Evolutionary conservation across 1,139 yeast species (phyloP).

Genomic region (Kurtzmaniella natalensis): DNA sequence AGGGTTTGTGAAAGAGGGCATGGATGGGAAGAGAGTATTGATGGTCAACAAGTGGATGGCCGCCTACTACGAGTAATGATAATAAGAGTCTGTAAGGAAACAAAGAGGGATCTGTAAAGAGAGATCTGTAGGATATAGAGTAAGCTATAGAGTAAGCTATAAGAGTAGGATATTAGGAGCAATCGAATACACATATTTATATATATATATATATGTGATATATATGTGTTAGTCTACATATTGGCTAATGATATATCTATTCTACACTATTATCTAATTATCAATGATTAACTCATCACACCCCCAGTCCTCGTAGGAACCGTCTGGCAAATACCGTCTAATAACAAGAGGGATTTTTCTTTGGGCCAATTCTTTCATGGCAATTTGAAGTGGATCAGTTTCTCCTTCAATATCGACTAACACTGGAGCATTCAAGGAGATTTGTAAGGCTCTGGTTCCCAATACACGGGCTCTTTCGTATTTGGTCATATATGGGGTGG

Average conservation of each 20-base stretch:
- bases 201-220: too few species aligned
- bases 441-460: constrained; percentile 95
- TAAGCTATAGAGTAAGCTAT: too few species aligned
- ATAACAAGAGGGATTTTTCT: constrained; percentile 93
- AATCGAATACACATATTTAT: too few species aligned
- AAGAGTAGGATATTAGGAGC: too few species aligned
- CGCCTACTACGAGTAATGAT: constrained; percentile 38
- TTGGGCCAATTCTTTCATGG: constrained; percentile 94
- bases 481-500: constrained; percentile 98
- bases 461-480: constrained; percentile 95
- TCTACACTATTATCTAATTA: constrained; percentile 41
- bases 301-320: constrained; percentile 97
- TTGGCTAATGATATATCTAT: background rate
- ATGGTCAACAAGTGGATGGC: constrained; percentile 59
- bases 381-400: constrained; percentile 97
- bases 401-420: constrained; percentile 98
- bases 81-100: background rate
- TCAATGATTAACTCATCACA: constrained; percentile 96
- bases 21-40: constrained; percentile 54
- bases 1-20: constrained; percentile 55
- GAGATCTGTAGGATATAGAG: too few species aligned
- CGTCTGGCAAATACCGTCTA: constrained; percentile 95
- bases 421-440: constrained; percentile 97
- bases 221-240: background rate
- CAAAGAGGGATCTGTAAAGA: background rate